Percentiles rank a stretch among this genome's conserved stretches.
Evolutionary conservation across 2,329 filamentous ascomycete species (phyloP).

Genomic region (Alternaria arbusti): DNA sequence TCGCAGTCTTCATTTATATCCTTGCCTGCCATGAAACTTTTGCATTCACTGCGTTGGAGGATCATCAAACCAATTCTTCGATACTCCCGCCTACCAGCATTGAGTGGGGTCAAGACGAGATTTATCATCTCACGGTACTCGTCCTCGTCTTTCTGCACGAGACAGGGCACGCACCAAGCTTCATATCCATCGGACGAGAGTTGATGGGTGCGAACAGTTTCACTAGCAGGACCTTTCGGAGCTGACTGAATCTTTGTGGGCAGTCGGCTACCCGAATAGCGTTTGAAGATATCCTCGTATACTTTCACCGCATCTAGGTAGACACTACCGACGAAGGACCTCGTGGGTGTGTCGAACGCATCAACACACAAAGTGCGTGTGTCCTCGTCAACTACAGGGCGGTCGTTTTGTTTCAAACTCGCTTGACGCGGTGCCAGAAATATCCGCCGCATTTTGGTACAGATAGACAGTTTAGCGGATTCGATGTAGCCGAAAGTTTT

Average conservation of each 20-base stretch:
- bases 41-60: too few relatives aligned
- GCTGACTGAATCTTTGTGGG: too few relatives aligned
- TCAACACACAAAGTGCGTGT: rapidly evolving
- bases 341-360: not conserved
- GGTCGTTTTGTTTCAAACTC: too few relatives aligned
- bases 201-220: too few relatives aligned
- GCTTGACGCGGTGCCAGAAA: not conserved
- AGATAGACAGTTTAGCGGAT: not conserved
- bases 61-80: not conserved
- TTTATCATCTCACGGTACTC: rapidly evolving
- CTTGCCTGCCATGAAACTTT: not conserved
- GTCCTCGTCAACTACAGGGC: not conserved
- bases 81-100: not conserved
- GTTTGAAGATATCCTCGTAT: not conserved
- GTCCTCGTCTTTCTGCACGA: rapidly evolving
- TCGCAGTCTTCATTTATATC: not conserved
- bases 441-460: not conserved
- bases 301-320: not conserved
- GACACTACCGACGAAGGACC: not conserved
- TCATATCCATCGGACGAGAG: not conserved
- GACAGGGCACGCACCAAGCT: not conserved
- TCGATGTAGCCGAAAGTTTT: not conserved
- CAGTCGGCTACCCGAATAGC: not conserved
- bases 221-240: not conserved
- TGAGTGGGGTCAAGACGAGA: not conserved